Evolutionary conservation across 345 rosid species (phyloP), one percentile per base, ranked within the genome.

Genomic region (Eucalyptus lansdowneana): DNA sequence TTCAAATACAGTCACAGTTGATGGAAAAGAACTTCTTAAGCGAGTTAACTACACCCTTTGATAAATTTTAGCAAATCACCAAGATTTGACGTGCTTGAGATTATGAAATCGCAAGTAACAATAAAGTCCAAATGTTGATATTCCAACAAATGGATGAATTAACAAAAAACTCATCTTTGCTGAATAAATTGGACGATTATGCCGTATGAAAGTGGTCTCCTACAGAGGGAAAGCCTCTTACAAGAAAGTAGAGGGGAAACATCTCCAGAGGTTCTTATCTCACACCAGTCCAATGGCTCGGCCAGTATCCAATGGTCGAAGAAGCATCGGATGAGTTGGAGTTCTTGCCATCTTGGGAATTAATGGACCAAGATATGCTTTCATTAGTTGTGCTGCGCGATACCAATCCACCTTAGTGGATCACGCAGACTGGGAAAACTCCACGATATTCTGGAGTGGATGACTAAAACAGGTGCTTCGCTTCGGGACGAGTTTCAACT

Each of bases 1-100:
- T 0, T n/a, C 76, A 15, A 65, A 0, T 65, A n/a, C 6, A 15
- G 2, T 65, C 37, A 14, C 5, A n/a, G 21, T n/a, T n/a, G 37
- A 65, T 15, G 0, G 37, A 65, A 29, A 65, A n/a, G 11, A 14
- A n/a, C 76, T 65, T n/a, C 37, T n/a, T n/a, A n/a, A 62, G 31
- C n/a, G 4, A 62, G 69, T 65, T n/a, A n/a, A 65, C 37, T n/a
- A n/a, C 5, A 65, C 37, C 21, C 19, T n/a, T n/a, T n/a, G 37
- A n/a, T 65, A 65, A 65, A 15, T 65, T 65, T 65, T n/a, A n/a
- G 1, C 10, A 0, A 65, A 65, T 65, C 76, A 16, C 76, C 37
- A 65, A 65, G 76, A 65, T 65, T 65, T n/a, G 76, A n/a, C 6
- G 11, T 4, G 40, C 19, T 65, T 15, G 76, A 65, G 76, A n/a